These are phyloP conservation scores for Tolypocladium cylindrosporum DNA, from an alignment of 2,329 filamentous ascomycete genomes.

Conservation along the genomic window DNA sequence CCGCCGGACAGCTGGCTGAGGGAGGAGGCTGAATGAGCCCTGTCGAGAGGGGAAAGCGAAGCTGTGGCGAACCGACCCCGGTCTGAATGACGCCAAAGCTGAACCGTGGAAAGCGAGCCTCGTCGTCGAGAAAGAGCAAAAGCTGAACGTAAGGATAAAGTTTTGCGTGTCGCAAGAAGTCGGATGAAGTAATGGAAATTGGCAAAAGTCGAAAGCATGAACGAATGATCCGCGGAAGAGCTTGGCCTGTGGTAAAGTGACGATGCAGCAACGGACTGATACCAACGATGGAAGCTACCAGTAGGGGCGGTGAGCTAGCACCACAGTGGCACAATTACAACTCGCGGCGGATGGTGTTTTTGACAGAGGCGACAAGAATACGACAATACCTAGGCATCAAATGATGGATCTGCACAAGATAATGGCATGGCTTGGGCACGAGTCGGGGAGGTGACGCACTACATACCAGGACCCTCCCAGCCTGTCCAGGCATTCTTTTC, in stretches of 20 bases:
- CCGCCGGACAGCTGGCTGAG: not conserved
- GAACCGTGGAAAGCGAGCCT: not conserved
- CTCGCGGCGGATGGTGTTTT: not conserved
- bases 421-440: not conserved
- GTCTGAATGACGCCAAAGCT: not conserved
- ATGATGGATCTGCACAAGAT: not conserved
- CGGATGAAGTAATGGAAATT: not conserved
- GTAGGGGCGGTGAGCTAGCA: not conserved
- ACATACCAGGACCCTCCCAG: not conserved
- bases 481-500: not conserved
- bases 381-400: not conserved
- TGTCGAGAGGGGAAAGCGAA: not conserved
- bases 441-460: not conserved
- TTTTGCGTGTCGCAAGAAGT: not conserved
- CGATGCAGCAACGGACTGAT: not conserved
- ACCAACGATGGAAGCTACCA: not conserved
- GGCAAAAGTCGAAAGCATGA: not conserved
- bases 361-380: not conserved
- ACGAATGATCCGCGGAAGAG: not conserved
- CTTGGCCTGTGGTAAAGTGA: not conserved
- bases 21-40: not conserved
- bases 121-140: not conserved
- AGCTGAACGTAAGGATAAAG: not conserved
- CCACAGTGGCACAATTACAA: not conserved
- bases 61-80: not conserved